These are phyloP conservation scores for Xanthoparmelia taractica DNA, from an alignment of 495 filamentous ascomycete genomes.

Conservation along the genomic window DNA sequence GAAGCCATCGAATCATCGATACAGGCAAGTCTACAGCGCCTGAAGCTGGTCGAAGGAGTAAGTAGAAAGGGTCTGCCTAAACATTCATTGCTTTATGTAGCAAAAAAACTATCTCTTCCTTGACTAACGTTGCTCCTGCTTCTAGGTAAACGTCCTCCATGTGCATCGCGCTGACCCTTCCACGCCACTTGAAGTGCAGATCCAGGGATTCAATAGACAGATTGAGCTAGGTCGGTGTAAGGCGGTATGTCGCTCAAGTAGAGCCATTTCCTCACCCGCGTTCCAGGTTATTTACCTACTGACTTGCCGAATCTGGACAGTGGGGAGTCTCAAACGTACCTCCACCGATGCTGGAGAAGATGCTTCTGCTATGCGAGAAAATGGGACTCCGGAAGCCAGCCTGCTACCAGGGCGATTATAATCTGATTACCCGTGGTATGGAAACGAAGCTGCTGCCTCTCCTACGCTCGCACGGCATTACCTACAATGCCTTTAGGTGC, in stretches of 20 bases:
- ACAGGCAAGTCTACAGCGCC: slow-evolving; percentile 12
- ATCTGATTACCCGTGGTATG: slow-evolving; percentile 31
- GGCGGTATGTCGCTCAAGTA: slow-evolving; percentile 18
- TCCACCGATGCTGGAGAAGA: slow-evolving; percentile 27
- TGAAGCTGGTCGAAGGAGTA: background rate
- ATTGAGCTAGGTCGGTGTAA: slow-evolving; percentile 27
- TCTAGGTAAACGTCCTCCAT: slow-evolving; percentile 32
- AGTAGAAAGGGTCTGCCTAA: background rate
- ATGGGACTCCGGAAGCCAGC: slow-evolving; percentile 34
- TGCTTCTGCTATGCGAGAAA: slow-evolving; percentile 34
- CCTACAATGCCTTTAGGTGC: slow-evolving; percentile 41
- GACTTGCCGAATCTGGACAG: background rate
- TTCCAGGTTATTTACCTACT: too few relatives aligned
- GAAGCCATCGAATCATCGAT: slow-evolving; percentile 1
- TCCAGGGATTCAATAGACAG: slow-evolving; percentile 31
- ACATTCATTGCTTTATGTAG: too few relatives aligned
- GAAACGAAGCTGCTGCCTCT: slow-evolving; percentile 47
- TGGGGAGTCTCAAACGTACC: slow-evolving; percentile 39
- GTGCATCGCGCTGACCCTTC: slow-evolving; percentile 32
- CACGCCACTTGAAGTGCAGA: slow-evolving; percentile 32
- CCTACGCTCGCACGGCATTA: slow-evolving; percentile 44
- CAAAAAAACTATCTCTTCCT: too few relatives aligned
- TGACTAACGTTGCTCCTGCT: slow-evolving; percentile 1
- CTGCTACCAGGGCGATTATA: slow-evolving; percentile 41
- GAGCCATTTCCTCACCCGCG: background rate